Percentiles rank a stretch among this genome's conserved stretches.
phyloP scores from a whole-genome alignment of 2,329 filamentous ascomycete species.

The Paramyrothecium sp. region DNA sequence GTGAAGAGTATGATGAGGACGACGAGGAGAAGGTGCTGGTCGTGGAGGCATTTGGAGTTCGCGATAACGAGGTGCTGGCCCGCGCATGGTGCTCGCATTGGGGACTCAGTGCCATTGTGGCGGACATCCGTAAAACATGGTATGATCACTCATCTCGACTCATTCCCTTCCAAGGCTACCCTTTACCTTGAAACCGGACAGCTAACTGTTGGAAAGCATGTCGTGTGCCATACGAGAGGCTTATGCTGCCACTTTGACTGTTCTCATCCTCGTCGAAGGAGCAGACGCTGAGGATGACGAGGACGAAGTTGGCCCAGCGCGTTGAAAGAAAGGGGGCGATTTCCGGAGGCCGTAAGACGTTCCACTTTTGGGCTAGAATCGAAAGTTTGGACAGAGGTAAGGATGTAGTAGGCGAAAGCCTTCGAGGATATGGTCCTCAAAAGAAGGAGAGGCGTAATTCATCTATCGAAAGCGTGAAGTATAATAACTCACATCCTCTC shows the following conservation, averaged over 20 bases:
- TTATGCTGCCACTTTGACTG: constrained; percentile 70
- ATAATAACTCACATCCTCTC: too few relatives aligned
- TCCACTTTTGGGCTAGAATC: too few relatives aligned
- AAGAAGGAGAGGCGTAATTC: too few relatives aligned
- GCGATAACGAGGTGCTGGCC: constrained; percentile 74
- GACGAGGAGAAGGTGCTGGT: constrained; percentile 67
- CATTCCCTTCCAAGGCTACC: too few relatives aligned
- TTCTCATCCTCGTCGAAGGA: constrained; percentile 66
- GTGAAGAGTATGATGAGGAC: constrained; percentile 33
- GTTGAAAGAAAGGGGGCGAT: background rate
- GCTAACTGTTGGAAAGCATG: constrained; percentile 44
- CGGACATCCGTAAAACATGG: constrained; percentile 68
- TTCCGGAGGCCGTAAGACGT: too few relatives aligned
- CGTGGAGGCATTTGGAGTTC: constrained; percentile 70
- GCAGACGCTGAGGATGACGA: constrained; percentile 43
- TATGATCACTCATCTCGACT: constrained; percentile 31
- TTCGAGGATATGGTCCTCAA: too few relatives aligned
- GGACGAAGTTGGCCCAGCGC: constrained; percentile 1
- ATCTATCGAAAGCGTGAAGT: too few relatives aligned
- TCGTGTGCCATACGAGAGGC: constrained; percentile 73
- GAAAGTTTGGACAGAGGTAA: too few relatives aligned
- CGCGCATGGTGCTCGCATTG: constrained; percentile 77
- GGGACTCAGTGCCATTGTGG: constrained; percentile 69
- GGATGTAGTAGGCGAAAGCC: too few relatives aligned
- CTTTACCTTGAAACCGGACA: too few relatives aligned